phyloP scores from a whole-genome alignment of 2,329 filamentous ascomycete genomes.

The Botrytis fragariae region DNA sequence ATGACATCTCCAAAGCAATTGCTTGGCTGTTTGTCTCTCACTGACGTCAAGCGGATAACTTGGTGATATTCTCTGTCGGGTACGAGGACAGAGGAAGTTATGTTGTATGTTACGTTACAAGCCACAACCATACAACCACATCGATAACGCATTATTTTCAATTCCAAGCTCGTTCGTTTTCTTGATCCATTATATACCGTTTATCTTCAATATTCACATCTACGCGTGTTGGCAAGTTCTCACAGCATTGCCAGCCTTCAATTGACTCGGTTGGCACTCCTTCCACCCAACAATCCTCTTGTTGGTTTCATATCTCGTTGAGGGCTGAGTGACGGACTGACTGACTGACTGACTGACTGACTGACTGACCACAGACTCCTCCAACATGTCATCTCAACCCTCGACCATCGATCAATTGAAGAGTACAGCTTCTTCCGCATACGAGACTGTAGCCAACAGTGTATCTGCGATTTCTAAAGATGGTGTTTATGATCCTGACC shows the following conservation, averaged over 20 bases:
- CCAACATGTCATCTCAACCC: slow-evolving; percentile 31
- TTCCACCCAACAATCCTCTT: not conserved
- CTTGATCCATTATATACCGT: not conserved
- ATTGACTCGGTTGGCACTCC: not conserved
- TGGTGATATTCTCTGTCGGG: not conserved
- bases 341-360: not conserved
- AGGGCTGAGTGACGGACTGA: no score
- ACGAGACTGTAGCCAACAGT: slow-evolving; percentile 22
- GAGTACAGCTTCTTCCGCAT: slow-evolving; percentile 23
- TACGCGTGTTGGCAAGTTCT: not conserved
- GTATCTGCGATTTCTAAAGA: slow-evolving; percentile 14
- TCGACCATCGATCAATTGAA: slow-evolving; percentile 30
- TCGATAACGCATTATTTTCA: not conserved
- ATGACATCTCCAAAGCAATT: not conserved
- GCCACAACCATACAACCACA: not conserved
- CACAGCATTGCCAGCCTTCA: not conserved
- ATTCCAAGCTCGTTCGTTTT: not conserved
- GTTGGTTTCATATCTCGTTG: not conserved
- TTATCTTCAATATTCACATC: not conserved
- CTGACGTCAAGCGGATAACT: slow-evolving; percentile 15
- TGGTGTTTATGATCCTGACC: slow-evolving; percentile 22
- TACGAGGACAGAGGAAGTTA: not conserved
- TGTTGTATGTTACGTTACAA: not conserved
- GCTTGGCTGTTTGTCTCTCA: not conserved
- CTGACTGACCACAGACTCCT: not conserved